A percentile compares a stretch with the other conserved stretches of the same genome.
Evolutionary conservation across 306 rosid species (phyloP).

Genomic region (Cucurbita ficifolia): DNA sequence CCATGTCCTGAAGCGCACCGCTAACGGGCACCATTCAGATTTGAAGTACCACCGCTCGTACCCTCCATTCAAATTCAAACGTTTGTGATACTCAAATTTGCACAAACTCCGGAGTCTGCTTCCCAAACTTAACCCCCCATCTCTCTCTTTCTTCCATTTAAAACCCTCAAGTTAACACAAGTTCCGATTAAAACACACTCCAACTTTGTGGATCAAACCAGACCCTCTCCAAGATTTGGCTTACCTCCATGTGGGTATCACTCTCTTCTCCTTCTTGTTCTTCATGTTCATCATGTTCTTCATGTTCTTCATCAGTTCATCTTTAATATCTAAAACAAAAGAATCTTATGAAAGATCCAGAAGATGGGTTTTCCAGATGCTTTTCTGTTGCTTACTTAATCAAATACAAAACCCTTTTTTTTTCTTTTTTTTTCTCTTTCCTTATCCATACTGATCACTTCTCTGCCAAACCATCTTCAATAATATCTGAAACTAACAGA

Average conservation of each 20-base stretch:
- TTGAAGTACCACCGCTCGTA: slow-evolving; percentile 32
- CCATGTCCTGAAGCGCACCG: slow-evolving; percentile 38
- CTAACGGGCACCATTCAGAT: slow-evolving; percentile 33
- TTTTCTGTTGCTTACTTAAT: slow-evolving; percentile 68
- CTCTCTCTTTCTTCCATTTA: slow-evolving; percentile 24
- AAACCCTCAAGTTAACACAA: too few species aligned
- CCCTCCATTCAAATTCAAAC: slow-evolving; percentile 47
- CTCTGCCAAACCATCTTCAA: background rate
- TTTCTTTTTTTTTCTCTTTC: slow-evolving; percentile 7
- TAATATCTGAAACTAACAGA: slow-evolving; percentile 16
- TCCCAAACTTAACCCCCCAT: slow-evolving; percentile 38
- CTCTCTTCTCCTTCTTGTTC: background rate
- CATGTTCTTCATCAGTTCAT: background rate
- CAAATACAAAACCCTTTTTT: slow-evolving; percentile 13
- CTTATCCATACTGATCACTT: slow-evolving; percentile 30
- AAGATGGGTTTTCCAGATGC: slow-evolving; percentile 33
- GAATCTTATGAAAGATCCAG: background rate
- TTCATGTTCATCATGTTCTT: too few species aligned
- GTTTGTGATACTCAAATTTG: slow-evolving; percentile 21
- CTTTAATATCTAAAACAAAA: background rate
- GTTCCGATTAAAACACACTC: too few species aligned
- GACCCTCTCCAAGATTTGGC: slow-evolving; percentile 1
- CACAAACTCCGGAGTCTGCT: slow-evolving; percentile 46
- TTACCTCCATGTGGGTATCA: slow-evolving; percentile 12
- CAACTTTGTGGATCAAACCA: slow-evolving; percentile 36